Percentiles rank a stretch among this genome's conserved stretches.
Evolutionary conservation across 495 filamentous ascomycete genomes (phyloP).

Genomic region (Durotheca rogersii): DNA sequence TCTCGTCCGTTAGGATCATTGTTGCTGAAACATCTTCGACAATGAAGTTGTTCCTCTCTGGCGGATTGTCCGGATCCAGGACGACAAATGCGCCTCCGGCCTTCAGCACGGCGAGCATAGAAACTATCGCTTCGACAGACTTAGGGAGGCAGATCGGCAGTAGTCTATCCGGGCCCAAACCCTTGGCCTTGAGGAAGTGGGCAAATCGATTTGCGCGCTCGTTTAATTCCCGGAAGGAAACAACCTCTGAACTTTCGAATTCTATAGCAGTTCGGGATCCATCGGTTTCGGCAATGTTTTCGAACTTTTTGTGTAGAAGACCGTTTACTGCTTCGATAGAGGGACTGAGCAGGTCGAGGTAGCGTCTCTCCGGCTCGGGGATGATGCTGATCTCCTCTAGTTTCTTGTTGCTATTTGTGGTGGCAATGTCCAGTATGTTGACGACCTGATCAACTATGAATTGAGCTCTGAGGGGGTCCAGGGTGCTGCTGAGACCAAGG

Average conservation of each 20-base stretch:
- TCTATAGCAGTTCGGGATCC: not conserved
- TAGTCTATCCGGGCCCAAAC: not conserved
- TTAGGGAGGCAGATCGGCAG: not conserved
- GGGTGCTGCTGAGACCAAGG: not conserved
- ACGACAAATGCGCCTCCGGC: slow-evolving; percentile 60
- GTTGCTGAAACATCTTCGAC: not conserved
- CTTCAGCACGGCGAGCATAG: slow-evolving; percentile 56
- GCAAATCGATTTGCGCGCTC: not conserved
- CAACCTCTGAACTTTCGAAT: not conserved
- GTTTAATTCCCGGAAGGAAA: not conserved
- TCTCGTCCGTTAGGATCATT: not conserved
- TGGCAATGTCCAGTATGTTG: not conserved
- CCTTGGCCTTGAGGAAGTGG: not conserved
- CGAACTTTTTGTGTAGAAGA: not conserved
- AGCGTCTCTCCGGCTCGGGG: not conserved
- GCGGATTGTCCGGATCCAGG: slow-evolving; percentile 46
- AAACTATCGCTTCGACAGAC: slow-evolving; percentile 2
- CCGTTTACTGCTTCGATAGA: not conserved
- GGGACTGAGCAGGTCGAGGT: not conserved
- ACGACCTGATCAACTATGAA: not conserved
- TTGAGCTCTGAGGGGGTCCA: not conserved
- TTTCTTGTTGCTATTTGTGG: not conserved
- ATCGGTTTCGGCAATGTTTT: not conserved
- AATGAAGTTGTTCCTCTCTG: not conserved
- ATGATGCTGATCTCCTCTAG: not conserved